Evolutionary conservation across 2,329 filamentous ascomycete species (phyloP), one percentile per base, ranked within the genome.

Genomic region (Aspergillus sp.): DNA sequence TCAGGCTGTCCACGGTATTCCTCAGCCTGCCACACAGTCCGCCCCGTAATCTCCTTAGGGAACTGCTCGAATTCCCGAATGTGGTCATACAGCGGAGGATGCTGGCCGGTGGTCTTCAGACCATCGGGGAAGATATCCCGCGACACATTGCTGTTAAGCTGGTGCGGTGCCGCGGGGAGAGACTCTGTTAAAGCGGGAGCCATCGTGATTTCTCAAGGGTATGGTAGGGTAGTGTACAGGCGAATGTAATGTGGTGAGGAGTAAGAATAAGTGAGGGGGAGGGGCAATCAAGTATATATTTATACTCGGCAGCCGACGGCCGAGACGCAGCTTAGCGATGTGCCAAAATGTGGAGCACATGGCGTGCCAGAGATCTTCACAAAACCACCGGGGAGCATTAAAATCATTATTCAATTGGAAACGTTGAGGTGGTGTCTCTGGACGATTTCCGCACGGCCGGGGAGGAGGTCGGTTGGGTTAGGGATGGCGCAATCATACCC

Each of bases 31-130:
- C 88, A 93, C 25, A 87, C 81, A 0, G 86, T 90, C 0, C 80
- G 79, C 9, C 86, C 86, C 0, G 75, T 75, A 63, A 90, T 88
- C 51, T 84, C 69, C 50, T 80, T 79, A 39, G 87, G 87, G 60
- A 90, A 91, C 13, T 78, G 75, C 0, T 78, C 74, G 64, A 88
- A 91, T 0, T 85, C 79, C 43, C 71, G 73, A n/a, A 91, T 67
- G 7, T 76, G 70, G 27, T 82, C 74, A 61, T 84, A 84, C 30
- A 86, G 66, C 1, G 88, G 87, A 20, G 79, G 74, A 56, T 87
- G 84, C 63, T 91, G 87, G 35, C 87, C 87, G 0, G 84, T 79
- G 17, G 83, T 85, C 60, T 80, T 83, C 58, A 84, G 73, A 7
- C 82, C 81, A 59, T 85, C 82, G 7, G 82, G 82, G 62, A 84